phyloP scores from a whole-genome alignment of 106 monocot genomes.

The Platanthera zijinensis region DNA sequence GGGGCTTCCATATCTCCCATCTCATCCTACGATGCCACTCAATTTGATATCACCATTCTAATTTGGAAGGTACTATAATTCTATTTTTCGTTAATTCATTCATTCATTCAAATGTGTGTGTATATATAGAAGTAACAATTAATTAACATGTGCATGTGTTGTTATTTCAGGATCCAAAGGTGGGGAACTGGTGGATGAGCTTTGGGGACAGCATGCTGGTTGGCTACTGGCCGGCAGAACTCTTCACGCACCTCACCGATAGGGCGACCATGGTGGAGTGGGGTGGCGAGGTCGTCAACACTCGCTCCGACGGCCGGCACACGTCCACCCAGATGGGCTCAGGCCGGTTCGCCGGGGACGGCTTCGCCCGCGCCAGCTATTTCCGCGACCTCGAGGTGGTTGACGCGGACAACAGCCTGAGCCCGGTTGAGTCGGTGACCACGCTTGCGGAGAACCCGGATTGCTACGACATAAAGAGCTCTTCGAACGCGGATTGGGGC shows the following conservation, averaged over 20 bases:
- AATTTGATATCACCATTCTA: constrained; percentile 64
- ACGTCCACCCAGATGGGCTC: constrained; percentile 95
- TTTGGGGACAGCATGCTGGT: constrained; percentile 68
- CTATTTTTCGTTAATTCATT: not conserved
- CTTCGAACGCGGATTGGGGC: constrained; percentile 57
- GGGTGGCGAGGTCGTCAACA: constrained; percentile 96
- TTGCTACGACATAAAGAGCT: constrained; percentile 83
- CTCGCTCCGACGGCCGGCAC: constrained; percentile 46
- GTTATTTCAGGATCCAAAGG: constrained; percentile 57
- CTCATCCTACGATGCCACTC: constrained; percentile 28
- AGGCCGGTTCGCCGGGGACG: constrained; percentile 70
- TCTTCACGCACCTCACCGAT: constrained; percentile 89
- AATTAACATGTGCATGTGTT: not conserved
- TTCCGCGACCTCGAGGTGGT: constrained; percentile 87
- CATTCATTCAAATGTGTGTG: not conserved
- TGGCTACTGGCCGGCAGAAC: constrained; percentile 96
- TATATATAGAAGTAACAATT: not conserved
- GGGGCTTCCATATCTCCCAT: constrained; percentile 70
- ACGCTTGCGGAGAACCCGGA: constrained; percentile 72
- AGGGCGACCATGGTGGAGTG: constrained; percentile 94
- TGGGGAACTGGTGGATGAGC: constrained; percentile 97
- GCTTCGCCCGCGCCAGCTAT: constrained; percentile 71
- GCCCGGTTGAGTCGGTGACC: constrained; percentile 39
- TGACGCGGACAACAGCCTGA: constrained; percentile 85
- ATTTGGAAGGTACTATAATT: constrained; percentile 53